These are phyloP conservation scores for Dothidotthia symphoricarpi DNA, from an alignment of 2,329 filamentous ascomycete genomes.

Conservation along the genomic window DNA sequence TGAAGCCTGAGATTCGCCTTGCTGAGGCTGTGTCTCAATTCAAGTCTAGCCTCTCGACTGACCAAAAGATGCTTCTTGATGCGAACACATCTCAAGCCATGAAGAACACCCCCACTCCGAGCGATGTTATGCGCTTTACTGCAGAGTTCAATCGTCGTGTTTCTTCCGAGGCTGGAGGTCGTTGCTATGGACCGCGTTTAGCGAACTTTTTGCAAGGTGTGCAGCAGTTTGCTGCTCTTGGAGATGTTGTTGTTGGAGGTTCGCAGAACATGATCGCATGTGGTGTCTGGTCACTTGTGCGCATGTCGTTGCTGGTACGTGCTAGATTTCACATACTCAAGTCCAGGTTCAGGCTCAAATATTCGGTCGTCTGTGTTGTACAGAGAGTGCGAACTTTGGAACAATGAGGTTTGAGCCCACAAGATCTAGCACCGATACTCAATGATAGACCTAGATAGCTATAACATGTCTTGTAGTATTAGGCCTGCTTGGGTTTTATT, in stretches of 20 bases:
- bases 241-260: constrained; percentile 44
- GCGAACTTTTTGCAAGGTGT: constrained; percentile 44
- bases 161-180: constrained; percentile 12
- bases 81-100: constrained; percentile 2
- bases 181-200: constrained; percentile 46
- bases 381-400: no score
- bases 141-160: constrained; percentile 39
- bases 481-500: no score
- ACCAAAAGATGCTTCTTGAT: constrained; percentile 8
- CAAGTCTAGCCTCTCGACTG: constrained; percentile 6
- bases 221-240: constrained; percentile 48
- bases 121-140: constrained; percentile 31
- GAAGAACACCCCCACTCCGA: constrained; percentile 1
- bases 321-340: not conserved
- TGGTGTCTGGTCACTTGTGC: constrained; percentile 48
- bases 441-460: no score
- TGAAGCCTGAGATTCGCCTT: constrained; percentile 15
- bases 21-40: constrained; percentile 13
- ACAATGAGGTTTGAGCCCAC: no score
- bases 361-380: no score
- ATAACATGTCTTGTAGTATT: no score
- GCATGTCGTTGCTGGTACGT: constrained; percentile 45
- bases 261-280: constrained; percentile 49
- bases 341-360: not conserved
- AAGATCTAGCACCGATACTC: no score